A percentile compares a stretch with the other conserved stretches of the same genome.
These are phyloP conservation scores for Trichoderma sp. DNA, from an alignment of 2,329 filamentous ascomycete genomes.

Conservation along the genomic window DNA sequence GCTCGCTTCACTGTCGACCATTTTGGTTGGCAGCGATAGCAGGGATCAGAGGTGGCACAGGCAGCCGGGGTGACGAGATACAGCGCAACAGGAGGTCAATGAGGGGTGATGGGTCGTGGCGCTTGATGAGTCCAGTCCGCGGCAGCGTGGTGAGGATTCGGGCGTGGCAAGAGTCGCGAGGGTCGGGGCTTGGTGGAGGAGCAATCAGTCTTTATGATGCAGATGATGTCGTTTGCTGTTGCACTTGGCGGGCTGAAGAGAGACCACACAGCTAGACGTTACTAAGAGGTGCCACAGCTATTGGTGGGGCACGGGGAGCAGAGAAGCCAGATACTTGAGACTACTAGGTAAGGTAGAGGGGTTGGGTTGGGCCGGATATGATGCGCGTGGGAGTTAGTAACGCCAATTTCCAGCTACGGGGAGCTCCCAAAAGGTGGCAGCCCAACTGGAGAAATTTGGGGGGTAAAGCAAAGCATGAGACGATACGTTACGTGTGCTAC, in stretches of 20 bases:
- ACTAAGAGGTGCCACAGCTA: slow-evolving; percentile 16
- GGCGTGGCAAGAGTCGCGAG: slow-evolving; percentile 10
- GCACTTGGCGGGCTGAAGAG: slow-evolving; percentile 24
- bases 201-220: slow-evolving; percentile 24
- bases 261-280: slow-evolving; percentile 20
- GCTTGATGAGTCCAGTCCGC: not conserved
- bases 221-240: slow-evolving; percentile 29
- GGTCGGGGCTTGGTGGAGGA: slow-evolving; percentile 22
- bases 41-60: slow-evolving; percentile 26
- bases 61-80: slow-evolving; percentile 24
- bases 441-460: not conserved
- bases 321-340: slow-evolving; percentile 16
- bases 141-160: not conserved
- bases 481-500: not conserved
- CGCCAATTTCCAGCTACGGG: not conserved
- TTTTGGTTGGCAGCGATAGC: slow-evolving; percentile 55
- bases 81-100: slow-evolving; percentile 19
- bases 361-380: slow-evolving; percentile 10
- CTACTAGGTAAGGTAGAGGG: not conserved
- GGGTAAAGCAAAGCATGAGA: not conserved
- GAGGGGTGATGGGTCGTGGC: not conserved
- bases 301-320: slow-evolving; percentile 11
- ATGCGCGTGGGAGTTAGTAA: not conserved
- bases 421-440: not conserved
- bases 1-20: slow-evolving; percentile 94